These are phyloP conservation scores for Fusarium albidum DNA, from an alignment of 2,329 filamentous ascomycete species.

Conservation along the genomic window DNA sequence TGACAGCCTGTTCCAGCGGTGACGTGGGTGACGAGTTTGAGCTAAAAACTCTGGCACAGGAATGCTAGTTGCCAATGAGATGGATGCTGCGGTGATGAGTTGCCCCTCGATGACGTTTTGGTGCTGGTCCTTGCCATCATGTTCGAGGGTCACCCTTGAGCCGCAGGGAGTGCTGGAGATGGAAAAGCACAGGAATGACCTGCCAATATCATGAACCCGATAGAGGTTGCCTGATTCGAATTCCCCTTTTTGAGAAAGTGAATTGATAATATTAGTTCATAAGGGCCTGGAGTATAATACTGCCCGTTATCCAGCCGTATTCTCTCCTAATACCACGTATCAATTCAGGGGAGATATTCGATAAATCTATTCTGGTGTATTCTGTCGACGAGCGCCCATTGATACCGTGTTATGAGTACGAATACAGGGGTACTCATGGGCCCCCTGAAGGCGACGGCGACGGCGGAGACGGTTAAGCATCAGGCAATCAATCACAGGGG, in stretches of 20 bases:
- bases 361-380: too few relatives aligned
- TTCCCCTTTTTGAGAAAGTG: too few relatives aligned
- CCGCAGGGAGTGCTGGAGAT: conserved; percentile 25
- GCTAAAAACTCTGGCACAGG: conserved; percentile 9
- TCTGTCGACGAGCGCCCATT: neutral
- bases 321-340: too few relatives aligned
- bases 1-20: conserved; percentile 3
- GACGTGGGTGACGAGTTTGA: conserved; percentile 7
- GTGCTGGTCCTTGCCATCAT: conserved; percentile 16
- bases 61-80: conserved; percentile 31
- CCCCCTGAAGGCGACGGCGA: conserved; percentile 9
- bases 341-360: too few relatives aligned
- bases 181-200: neutral
- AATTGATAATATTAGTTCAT: too few relatives aligned
- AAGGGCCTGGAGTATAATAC: too few relatives aligned
- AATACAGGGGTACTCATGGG: conserved; percentile 1
- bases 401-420: conserved; percentile 28
- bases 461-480: conserved; percentile 37
- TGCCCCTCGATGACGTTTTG: conserved; percentile 41
- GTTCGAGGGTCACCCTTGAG: conserved; percentile 15
- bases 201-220: too few relatives aligned
- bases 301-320: too few relatives aligned
- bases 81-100: neutral
- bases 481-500: conserved; percentile 30
- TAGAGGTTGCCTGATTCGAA: too few relatives aligned